phyloP scores from a whole-genome alignment of 1,284 basidiomycete species.

The Inonotus hispidus region DNA sequence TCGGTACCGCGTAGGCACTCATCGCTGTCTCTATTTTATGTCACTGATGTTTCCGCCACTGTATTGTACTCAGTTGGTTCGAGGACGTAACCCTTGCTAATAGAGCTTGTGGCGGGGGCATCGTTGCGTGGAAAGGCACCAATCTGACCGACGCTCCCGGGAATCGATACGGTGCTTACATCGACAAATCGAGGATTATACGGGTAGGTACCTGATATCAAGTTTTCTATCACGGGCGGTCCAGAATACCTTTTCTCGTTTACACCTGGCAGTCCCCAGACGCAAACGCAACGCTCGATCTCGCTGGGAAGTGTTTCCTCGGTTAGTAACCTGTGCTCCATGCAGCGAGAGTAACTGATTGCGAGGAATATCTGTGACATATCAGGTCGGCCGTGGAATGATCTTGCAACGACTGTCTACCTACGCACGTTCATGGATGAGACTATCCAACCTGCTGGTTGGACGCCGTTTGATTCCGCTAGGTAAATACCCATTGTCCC shows the following conservation, averaged over 20 bases:
- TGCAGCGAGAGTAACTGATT: neutral
- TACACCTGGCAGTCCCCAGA: conserved; percentile 46
- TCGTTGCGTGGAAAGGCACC: conserved; percentile 57
- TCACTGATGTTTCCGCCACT: neutral
- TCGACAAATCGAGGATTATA: conserved; percentile 52
- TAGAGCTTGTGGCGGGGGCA: conserved; percentile 56
- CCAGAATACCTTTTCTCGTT: neutral
- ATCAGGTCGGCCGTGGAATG: conserved; percentile 59
- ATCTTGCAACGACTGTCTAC: conserved; percentile 50
- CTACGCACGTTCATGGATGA: conserved; percentile 55
- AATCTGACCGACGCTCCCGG: conserved; percentile 47
- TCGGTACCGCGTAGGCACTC: conserved; percentile 45
- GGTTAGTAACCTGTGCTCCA: conserved; percentile 28
- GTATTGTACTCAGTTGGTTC: conserved; percentile 44
- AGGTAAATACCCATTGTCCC: conserved; percentile 28
- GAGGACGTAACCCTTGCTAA: conserved; percentile 55
- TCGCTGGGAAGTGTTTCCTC: conserved; percentile 43
- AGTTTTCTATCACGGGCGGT: neutral
- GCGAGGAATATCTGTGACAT: neutral
- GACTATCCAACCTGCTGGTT: conserved; percentile 47
- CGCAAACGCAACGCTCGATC: conserved; percentile 44
- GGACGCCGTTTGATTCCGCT: conserved; percentile 42
- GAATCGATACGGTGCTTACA: conserved; percentile 57
- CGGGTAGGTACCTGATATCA: conserved; percentile 34
- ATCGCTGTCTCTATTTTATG: neutral